Conservation (phyloP, 305 asterid species). For the Andrographis paniculata region DNA sequence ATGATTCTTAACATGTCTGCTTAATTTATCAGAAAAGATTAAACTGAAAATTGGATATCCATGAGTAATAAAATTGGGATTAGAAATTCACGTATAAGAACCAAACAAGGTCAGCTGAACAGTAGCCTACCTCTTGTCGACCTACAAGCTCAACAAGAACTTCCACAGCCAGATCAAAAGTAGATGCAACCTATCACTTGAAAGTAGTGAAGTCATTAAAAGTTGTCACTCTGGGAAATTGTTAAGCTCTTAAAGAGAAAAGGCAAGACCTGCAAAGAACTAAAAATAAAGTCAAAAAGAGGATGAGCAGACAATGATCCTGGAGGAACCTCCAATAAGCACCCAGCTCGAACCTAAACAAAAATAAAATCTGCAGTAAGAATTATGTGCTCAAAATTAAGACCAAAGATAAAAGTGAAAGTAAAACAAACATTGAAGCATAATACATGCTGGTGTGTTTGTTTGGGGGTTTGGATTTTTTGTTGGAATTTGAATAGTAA, state of each 20-base stretch:
- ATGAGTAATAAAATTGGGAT: no score
- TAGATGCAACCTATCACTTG: conserved; percentile 48
- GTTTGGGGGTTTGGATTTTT: no score
- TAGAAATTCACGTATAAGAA: no score
- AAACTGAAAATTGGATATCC: no score
- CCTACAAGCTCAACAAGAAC: conserved; percentile 75
- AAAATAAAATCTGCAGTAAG: conserved; percentile 21
- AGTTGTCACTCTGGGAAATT: not conserved
- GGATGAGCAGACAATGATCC: conserved; percentile 59
- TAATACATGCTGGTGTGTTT: no score
- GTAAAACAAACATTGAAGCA: conserved; percentile 13
- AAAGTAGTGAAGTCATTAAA: conserved; percentile 17
- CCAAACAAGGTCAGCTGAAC: no score
- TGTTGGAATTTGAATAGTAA: no score
- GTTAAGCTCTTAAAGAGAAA: conserved; percentile 3
- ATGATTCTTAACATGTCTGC: no score
- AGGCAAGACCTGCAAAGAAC: conserved; percentile 63
- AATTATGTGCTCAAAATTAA: conserved; percentile 14
- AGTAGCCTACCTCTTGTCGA: conserved; percentile 66
- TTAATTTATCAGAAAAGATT: no score
- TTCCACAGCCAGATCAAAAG: conserved; percentile 79
- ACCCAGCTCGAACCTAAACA: conserved; percentile 86
- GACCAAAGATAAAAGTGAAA: conserved; percentile 13
- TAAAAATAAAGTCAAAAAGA: conserved; percentile 61
- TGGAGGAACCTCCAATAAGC: conserved; percentile 66